Percentiles rank a stretch among this genome's conserved stretches.
Evolutionary conservation across 208 protist genomes (phyloP).

Genomic region (Wallacemonas sp.): DNA sequence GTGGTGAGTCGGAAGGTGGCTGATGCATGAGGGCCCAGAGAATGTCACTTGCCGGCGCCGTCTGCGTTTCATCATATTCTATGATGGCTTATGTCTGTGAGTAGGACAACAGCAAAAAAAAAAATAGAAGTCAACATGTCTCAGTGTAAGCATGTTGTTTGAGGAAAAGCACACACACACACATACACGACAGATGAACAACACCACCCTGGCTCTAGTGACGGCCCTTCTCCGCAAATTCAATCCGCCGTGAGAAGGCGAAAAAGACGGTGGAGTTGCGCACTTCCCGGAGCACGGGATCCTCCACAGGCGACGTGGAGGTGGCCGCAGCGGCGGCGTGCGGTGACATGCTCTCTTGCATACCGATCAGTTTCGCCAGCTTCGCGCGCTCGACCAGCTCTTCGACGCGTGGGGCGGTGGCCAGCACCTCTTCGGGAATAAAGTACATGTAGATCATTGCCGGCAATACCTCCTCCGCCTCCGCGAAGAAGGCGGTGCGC

Average conservation of each 20-base stretch:
- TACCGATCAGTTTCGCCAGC: slow-evolving; percentile 2
- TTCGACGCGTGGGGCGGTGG: slow-evolving; percentile 33
- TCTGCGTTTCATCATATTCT: too few relatives aligned
- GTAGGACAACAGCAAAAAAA: slow-evolving; percentile 6
- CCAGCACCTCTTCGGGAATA: slow-evolving; percentile 35
- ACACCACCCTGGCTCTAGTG: too few relatives aligned
- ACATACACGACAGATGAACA: neutral
- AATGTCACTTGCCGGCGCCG: too few relatives aligned
- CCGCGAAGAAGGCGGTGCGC: slow-evolving; percentile 19
- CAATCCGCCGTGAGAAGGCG: slow-evolving; percentile 26
- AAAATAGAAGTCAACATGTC: slow-evolving; percentile 7
- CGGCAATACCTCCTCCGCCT: slow-evolving; percentile 19
- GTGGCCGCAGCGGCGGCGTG: neutral
- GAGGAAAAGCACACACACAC: neutral
- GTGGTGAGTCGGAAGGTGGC: too few relatives aligned
- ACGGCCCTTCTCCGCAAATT: slow-evolving; percentile 12
- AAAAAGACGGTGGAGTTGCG: slow-evolving; percentile 28
- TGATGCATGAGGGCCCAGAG: too few relatives aligned
- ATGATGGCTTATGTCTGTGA: neutral
- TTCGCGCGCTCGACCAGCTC: slow-evolving; percentile 29
- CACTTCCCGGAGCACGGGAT: slow-evolving; percentile 10
- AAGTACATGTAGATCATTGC: slow-evolving; percentile 19
- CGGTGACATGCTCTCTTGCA: too few relatives aligned
- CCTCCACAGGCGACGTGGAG: too few relatives aligned
- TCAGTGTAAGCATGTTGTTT: neutral